Evolutionary conservation across 2,329 filamentous ascomycete genomes (phyloP), one percentile per base, ranked within the genome.

Genomic region (Exophiala alcalophila): DNA sequence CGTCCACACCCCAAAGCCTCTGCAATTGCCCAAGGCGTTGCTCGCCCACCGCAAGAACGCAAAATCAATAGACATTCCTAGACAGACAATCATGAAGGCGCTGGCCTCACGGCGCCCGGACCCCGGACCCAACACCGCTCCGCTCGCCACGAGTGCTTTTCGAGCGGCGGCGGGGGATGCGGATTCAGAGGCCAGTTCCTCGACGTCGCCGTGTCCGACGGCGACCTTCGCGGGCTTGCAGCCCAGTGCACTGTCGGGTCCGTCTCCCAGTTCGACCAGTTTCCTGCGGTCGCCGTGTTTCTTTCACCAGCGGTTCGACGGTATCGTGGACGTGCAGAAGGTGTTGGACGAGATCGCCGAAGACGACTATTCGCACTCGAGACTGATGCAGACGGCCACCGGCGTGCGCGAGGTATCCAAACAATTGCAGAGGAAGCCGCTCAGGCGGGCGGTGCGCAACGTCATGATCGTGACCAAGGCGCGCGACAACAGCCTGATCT

Each of bases 401-500:
- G 86, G 89, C 32, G 92, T 98, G 14, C 82, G 92, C 39, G 92
- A 98, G 67, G 90, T 98, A 9, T 94, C 89, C 11, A 91, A 94
- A 66, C 92, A 97, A 68, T 75, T 98, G 45, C 91, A 95, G 68
- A 81, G 91, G 42, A 80, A 88, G 27, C 91, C 92, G 15, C 88
- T 97, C 65, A 92, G 86, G 67, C 83, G 90, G 54, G 90, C 90
- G 8, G 90, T 98, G 32, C 81, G 80, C 60, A 96, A 88, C 63
- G 80, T 98, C 59, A 97, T 98, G 92, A 95, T 98, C 59, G 87
- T 98, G 53, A 98, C 92, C 49, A 98, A 97, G 68, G 92, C 92
- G 15, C 81, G 92, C 51, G 92, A 98, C 68, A 97, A 98, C 61
- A 81, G 87, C 56, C 76, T 98, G 11, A 91, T 98, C 23, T 79